Conservation (phyloP, 768 basidiomycete species). For the Cystofilobasidium ferigula region DNA sequence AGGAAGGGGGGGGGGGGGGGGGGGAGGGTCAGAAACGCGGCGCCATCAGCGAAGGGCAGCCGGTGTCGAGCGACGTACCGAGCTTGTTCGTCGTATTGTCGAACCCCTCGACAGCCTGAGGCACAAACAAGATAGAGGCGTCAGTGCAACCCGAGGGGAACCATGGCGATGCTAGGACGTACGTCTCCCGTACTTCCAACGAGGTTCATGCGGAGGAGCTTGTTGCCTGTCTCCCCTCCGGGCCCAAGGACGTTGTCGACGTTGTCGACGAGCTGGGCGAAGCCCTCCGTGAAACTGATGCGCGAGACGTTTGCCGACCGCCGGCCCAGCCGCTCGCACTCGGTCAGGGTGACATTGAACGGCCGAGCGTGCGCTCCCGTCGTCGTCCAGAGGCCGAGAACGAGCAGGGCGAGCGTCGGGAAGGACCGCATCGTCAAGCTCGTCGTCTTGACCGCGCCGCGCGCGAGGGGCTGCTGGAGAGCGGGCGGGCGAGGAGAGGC, state of each 20-base stretch:
- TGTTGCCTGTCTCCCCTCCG: conserved; percentile 29
- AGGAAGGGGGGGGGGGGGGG: conserved; percentile 5
- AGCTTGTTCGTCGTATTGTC: conserved; percentile 54
- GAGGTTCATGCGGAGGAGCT: conserved; percentile 40
- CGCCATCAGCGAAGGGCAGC: neutral
- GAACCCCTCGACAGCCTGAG: conserved; percentile 39
- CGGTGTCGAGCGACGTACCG: conserved; percentile 45
- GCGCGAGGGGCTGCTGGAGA: too few species aligned
- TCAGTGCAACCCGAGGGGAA: neutral
- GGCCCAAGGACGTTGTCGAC: conserved; percentile 30
- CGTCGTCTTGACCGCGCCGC: too few species aligned
- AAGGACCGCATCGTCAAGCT: neutral
- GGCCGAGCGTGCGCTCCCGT: conserved; percentile 19
- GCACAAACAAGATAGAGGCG: neutral
- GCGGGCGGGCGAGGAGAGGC: too few species aligned
- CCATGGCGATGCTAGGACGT: conserved; percentile 39
- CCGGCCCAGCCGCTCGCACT: conserved; percentile 27
- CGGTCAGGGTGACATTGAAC: conserved; percentile 31
- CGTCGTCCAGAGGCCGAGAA: neutral
- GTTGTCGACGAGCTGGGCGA: conserved; percentile 32
- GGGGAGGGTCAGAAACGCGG: conserved; percentile 26
- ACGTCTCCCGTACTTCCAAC: conserved; percentile 53
- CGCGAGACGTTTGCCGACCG: conserved; percentile 25
- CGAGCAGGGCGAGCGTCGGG: neutral
- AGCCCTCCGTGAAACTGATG: conserved; percentile 52